Evolutionary conservation across 495 filamentous ascomycete species (phyloP), one percentile per base, ranked within the genome.

Genomic region (Xylaria palmicola): DNA sequence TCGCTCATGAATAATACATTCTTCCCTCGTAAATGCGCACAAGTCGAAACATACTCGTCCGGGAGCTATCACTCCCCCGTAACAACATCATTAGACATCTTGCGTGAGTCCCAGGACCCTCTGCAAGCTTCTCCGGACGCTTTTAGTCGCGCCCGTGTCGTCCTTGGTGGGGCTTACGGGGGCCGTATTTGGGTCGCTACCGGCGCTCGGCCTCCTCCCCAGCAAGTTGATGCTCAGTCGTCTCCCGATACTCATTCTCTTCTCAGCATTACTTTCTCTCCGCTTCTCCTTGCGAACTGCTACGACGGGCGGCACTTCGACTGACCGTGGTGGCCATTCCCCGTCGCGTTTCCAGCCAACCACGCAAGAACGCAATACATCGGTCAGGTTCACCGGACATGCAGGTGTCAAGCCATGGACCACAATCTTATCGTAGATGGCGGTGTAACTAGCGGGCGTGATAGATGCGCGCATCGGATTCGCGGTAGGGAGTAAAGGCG

Each of bases 281-380:
- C 68, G 71, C 32, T 69, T 72, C 39, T 71, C 77, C 39, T 72
- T 70, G 26, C 71, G 69, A 32, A 75, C 73, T 4, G 73, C 67
- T 15, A 77, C 48, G 10, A 75, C 72, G 1, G 78, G 65, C 22
- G 76, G 72, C 0, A 74, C 65, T 27, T 72, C 72, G 3, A 67
- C 69, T 0, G 73, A 49, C 65, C 87, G 88, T 19, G 93, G 91
- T 1, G 94, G 94, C 94, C 94, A 98, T 69, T 96, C 89, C 19
- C 92, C 94, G 68, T 95, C 92, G 43, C 88, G 82, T 72, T 95
- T 93, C 94, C 94, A 98, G 32, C 94, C 94, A 40, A 88, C 82
- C 2, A 98, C 92, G 66, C 93, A 87, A 29, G 90, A 83, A n/a
- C 85, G 81, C 22, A 88, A 85, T 68, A 97, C 82, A 67, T 95